Percentiles rank a stretch among this genome's conserved stretches.
These are phyloP conservation scores for Exophiala sp. DNA, from an alignment of 2,329 filamentous ascomycete genomes.

Conservation along the genomic window DNA sequence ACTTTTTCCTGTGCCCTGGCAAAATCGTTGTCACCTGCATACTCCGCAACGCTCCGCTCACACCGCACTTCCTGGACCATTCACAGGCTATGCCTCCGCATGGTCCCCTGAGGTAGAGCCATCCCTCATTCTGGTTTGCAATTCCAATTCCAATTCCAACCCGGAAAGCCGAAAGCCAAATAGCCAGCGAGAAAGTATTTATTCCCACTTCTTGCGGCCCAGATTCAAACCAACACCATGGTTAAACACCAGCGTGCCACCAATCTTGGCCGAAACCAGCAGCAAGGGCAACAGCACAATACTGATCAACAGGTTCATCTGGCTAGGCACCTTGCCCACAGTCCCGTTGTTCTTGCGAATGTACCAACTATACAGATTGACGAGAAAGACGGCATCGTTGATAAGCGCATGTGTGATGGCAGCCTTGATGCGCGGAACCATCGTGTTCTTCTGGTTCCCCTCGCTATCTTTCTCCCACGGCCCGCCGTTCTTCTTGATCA, in stretches of 20 bases:
- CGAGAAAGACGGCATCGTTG: constrained; percentile 27
- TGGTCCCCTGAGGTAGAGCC: too few species aligned
- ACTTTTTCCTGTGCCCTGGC: too few species aligned
- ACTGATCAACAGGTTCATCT: constrained; percentile 26
- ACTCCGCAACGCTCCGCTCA: too few species aligned
- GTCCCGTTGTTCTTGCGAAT: constrained; percentile 25
- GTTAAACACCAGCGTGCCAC: constrained; percentile 26
- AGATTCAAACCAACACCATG: constrained; percentile 28
- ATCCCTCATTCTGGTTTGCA: too few species aligned
- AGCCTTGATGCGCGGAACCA: constrained; percentile 29
- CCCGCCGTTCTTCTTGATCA: constrained; percentile 30
- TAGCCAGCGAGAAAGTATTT: too few species aligned
- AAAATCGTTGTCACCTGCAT: too few species aligned
- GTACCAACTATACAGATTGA: constrained; percentile 28
- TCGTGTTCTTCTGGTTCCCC: constrained; percentile 28
- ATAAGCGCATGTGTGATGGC: constrained; percentile 27
- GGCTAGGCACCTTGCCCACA: constrained; percentile 21
- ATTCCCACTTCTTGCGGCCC: constrained; percentile 28
- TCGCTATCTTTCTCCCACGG: constrained; percentile 28
- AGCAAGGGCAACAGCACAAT: constrained; percentile 21
- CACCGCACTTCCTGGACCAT: too few species aligned
- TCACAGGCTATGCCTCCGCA: too few species aligned
- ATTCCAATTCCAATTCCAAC: too few species aligned
- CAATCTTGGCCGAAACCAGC: constrained; percentile 24
- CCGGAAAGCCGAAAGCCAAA: too few species aligned